Percentiles rank a stretch among this genome's conserved stretches.
Conservation (phyloP, 345 rosid species). For the Geranium rotundifolium region DNA sequence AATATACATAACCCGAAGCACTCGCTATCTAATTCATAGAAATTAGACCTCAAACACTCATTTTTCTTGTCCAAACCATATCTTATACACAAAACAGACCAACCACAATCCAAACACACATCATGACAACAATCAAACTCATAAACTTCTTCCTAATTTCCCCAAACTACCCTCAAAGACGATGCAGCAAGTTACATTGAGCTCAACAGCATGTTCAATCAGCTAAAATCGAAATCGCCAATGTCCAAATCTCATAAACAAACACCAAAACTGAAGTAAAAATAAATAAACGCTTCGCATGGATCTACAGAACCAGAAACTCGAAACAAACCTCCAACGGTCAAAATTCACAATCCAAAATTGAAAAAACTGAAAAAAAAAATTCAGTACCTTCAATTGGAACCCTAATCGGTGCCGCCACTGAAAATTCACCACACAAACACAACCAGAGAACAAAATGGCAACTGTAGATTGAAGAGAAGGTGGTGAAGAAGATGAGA, state of each 20-base stretch:
- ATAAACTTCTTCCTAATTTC: not conserved
- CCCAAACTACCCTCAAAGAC: too few relatives aligned
- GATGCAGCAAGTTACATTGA: too few relatives aligned
- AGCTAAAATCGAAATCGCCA: not conserved
- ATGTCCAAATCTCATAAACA: not conserved
- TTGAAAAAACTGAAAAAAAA: too few relatives aligned
- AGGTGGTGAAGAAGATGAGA: not conserved
- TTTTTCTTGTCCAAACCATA: not conserved
- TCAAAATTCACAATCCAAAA: slow-evolving; percentile 3
- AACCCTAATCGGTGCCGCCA: not conserved
- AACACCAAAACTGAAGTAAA: not conserved
- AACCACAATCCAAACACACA: not conserved
- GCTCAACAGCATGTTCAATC: not conserved
- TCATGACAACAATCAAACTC: not conserved
- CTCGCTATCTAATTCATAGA: too few relatives aligned
- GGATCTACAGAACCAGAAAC: not conserved
- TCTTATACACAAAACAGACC: too few relatives aligned
- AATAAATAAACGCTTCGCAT: not conserved
- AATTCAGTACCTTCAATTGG: not conserved
- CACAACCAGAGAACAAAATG: not conserved
- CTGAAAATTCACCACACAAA: not conserved
- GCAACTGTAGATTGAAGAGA: not conserved
- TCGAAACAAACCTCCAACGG: slow-evolving; percentile 1
- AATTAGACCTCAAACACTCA: not conserved
- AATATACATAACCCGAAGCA: too few relatives aligned